Base-by-base conservation (phyloP, 371 early-diverging fungal genomes). In the Nematocida minor region DNA sequence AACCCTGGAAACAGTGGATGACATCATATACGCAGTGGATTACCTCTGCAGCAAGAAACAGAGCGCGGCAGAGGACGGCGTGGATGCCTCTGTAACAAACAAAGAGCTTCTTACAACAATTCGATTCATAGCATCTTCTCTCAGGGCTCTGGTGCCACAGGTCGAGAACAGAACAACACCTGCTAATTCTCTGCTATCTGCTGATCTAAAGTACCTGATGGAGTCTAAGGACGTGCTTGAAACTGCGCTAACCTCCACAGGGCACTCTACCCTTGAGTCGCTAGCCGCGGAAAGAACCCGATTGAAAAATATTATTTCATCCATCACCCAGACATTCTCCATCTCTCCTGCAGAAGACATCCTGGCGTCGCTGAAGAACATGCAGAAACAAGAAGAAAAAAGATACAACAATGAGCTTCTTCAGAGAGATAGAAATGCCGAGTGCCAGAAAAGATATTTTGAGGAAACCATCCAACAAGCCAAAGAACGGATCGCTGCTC, bases 361-460 rank as follows among this genome's bases (percentile, higher is more conserved):
- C 31, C 42, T 70, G 16, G 22, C 16, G 4, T 44, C 42, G 16
- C 36, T 70, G 2, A 47, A 27, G 22, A 14, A 34, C 7, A 60
- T 70, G 18, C 34, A 31, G 11, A 20, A 2, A 18, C 36, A 29
- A 29, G 71, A 70, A 29, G 62, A 70, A 38, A 29, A n/a, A 29
- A 57, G 32, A 63, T 25, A 57, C 9, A 29, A 11, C 18, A 63
- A 70, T n/a, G 29, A 70, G 20, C 7, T 60, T 36, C n/a, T 18
- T 11, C 16, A 38, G 16, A 51, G 40, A 38, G 77, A 64, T 36
- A 74, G 66, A 31, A 46, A 27, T 20, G 7, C 55, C 31, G 77
- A 74, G 53, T 74, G 77, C 64, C 77, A 74, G 53, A 74, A 74
- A 62, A 63, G 77, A 48, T 66, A 74, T 31, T 74, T 38, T 53